These are phyloP conservation scores for Puya raimondii DNA, from an alignment of 176 grass and related monocot species.

Conservation along the genomic window DNA sequence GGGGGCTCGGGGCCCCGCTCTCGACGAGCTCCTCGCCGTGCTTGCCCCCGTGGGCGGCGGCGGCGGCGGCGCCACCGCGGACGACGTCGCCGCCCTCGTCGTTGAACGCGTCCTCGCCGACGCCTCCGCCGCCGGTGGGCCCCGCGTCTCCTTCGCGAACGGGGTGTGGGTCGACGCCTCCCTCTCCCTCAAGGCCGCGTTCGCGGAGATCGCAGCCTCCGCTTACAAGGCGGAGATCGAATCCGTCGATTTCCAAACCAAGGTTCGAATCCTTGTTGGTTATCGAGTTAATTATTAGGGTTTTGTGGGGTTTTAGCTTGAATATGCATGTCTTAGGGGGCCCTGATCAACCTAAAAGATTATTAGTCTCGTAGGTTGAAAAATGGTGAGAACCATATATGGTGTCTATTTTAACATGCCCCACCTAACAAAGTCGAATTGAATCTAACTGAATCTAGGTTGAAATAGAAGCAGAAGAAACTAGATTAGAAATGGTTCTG, in stretches of 20 bases:
- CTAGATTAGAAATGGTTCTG: too few species aligned
- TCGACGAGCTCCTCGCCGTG: slow-evolving; percentile 38
- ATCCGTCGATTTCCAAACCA: slow-evolving; percentile 34
- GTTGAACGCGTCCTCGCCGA: slow-evolving; percentile 3
- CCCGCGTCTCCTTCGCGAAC: slow-evolving; percentile 48
- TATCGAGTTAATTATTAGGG: not conserved
- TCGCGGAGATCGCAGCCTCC: slow-evolving; percentile 29
- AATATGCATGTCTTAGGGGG: too few species aligned
- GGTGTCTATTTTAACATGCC: too few species aligned
- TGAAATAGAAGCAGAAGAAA: too few species aligned
- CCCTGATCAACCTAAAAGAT: too few species aligned
- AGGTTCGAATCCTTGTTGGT: not conserved
- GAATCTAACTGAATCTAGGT: too few species aligned
- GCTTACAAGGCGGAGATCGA: slow-evolving; percentile 28
- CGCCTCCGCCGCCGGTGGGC: slow-evolving; percentile 10
- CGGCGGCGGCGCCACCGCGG: slow-evolving; percentile 22
- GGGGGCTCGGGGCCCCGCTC: slow-evolving; percentile 23
- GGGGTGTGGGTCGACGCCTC: slow-evolving; percentile 48
- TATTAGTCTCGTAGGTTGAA: too few species aligned
- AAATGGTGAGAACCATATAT: too few species aligned
- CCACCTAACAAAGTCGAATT: too few species aligned
- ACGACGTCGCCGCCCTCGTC: slow-evolving; percentile 15
- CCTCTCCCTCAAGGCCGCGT: slow-evolving; percentile 30
- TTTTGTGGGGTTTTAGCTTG: not conserved
- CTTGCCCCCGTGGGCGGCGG: slow-evolving; percentile 21